Percentiles rank a stretch among this genome's conserved stretches.
Conservation (phyloP, 2,329 filamentous ascomycete genomes). For the Fusarium newnesense region DNA sequence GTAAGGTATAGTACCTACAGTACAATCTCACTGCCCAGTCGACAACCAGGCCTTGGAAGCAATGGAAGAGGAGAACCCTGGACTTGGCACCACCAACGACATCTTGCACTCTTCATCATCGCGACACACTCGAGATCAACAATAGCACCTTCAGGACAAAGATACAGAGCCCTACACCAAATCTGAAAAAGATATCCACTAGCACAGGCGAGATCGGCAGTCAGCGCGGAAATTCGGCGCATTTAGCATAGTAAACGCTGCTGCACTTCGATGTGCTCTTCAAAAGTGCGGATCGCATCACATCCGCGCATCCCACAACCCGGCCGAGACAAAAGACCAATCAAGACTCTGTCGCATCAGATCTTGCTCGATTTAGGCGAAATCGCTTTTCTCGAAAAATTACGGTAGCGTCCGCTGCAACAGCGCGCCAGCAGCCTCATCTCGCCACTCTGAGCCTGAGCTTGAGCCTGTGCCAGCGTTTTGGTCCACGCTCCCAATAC, state of each 20-base stretch:
- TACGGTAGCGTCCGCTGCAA: constrained; percentile 12
- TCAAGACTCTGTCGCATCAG: constrained; percentile 40
- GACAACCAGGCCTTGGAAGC: constrained; percentile 6
- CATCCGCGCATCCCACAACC: constrained; percentile 26
- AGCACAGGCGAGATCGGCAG: constrained; percentile 31
- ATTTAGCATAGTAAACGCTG: constrained; percentile 15
- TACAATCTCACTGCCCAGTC: neutral
- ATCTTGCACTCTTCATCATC: constrained; percentile 7
- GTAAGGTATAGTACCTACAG: neutral
- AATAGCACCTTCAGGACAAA: neutral
- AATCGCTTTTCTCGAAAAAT: constrained; percentile 28
- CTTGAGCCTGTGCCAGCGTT: constrained; percentile 18
- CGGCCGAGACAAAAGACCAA: constrained; percentile 26
- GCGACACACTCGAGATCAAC: neutral
- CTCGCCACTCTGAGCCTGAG: constrained; percentile 36
- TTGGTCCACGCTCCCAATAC: constrained; percentile 25
- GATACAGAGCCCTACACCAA: constrained; percentile 14
- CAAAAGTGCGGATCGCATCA: constrained; percentile 42
- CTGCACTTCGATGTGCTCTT: constrained; percentile 22
- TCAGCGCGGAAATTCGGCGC: constrained; percentile 33
- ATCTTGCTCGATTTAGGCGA: constrained; percentile 37
- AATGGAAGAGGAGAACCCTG: constrained; percentile 19
- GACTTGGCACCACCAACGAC: constrained; percentile 20
- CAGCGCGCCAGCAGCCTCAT: constrained; percentile 31
- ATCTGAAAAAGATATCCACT: constrained; percentile 12